These are phyloP conservation scores for Cephaloascus albidus DNA, from an alignment of 805 yeast species.

Conservation along the genomic window DNA sequence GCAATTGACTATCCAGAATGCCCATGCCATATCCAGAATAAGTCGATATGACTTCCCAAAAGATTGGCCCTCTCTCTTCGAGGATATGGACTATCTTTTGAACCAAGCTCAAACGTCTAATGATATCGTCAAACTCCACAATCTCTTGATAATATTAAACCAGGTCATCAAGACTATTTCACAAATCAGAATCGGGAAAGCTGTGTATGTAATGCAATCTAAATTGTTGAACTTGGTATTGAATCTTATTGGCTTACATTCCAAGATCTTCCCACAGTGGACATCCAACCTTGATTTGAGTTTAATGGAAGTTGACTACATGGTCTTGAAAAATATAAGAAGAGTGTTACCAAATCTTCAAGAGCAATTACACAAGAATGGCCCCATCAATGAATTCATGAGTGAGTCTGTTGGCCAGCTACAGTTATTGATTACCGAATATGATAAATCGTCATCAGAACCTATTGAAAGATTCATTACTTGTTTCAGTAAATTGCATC, in stretches of 20 bases:
- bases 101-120: constrained; percentile 31
- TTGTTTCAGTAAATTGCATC: constrained; percentile 69
- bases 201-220: constrained; percentile 67
- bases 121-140: constrained; percentile 47
- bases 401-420: constrained; percentile 48
- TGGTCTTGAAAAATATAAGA: constrained; percentile 66
- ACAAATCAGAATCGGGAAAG: constrained; percentile 73
- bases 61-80: constrained; percentile 80
- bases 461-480: constrained; percentile 62
- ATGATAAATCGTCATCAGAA: constrained; percentile 38
- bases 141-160: constrained; percentile 57
- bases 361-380: constrained; percentile 56
- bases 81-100: constrained; percentile 40
- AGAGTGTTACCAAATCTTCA: constrained; percentile 71
- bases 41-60: constrained; percentile 79
- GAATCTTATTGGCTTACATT: constrained; percentile 49
- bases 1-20: constrained; percentile 74
- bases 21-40: constrained; percentile 72
- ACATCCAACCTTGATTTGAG: constrained; percentile 37
- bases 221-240: constrained; percentile 59
- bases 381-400: constrained; percentile 52
- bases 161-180: constrained; percentile 71
- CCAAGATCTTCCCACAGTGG: constrained; percentile 57
- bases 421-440: constrained; percentile 41
- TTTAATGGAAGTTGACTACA: constrained; percentile 65